Conservation (phyloP, 257 asterid species). For the Solanum neorickii region DNA sequence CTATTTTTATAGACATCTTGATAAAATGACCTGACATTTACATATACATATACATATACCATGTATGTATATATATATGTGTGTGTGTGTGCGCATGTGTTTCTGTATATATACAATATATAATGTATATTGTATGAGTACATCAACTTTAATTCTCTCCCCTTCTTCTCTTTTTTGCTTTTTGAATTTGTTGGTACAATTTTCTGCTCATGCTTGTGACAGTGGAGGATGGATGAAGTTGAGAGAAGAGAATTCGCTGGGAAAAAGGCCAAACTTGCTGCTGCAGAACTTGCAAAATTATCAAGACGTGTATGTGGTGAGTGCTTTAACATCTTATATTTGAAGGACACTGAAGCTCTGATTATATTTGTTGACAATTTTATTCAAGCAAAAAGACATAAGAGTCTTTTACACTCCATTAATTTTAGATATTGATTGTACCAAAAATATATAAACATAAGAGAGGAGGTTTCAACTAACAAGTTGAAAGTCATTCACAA, state of each 20-base stretch:
- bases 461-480: neutral
- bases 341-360: neutral
- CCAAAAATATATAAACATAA: neutral
- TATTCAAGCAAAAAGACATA: neutral
- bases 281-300: slow-evolving; percentile 97
- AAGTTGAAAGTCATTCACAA: neutral
- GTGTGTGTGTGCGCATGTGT: neutral
- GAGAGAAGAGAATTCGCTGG: slow-evolving; percentile 85
- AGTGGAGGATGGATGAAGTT: slow-evolving; percentile 86
- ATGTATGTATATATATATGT: neutral
- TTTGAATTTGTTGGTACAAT: slow-evolving; percentile 5
- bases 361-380: neutral
- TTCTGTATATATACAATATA: neutral
- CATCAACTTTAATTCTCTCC: neutral
- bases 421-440: neutral
- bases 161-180: neutral
- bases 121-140: neutral
- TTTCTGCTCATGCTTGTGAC: slow-evolving; percentile 14
- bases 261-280: slow-evolving; percentile 95
- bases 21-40: neutral
- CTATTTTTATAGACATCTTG: neutral
- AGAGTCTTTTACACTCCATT: neutral
- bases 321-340: slow-evolving; percentile 13
- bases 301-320: slow-evolving; percentile 97
- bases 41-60: too few species aligned